Conservation (phyloP, 176 grass and related monocot species). For the barley (Hordeum vulgare) region DNA sequence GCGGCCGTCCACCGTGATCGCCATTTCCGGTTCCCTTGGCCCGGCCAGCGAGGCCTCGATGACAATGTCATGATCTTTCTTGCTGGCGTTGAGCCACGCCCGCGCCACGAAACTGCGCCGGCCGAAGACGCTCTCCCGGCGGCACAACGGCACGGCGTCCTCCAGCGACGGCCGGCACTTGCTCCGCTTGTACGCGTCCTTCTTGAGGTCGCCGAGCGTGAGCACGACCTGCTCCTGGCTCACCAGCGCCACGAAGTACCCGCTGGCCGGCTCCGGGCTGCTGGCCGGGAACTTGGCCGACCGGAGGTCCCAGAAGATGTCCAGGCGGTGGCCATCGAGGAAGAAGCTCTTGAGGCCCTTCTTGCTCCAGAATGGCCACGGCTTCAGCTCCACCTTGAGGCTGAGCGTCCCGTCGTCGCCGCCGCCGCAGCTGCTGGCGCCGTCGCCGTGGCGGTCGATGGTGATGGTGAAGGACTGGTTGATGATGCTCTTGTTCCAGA, state of each 20-base stretch:
- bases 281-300: conserved; percentile 58
- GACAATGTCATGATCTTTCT: conserved; percentile 63
- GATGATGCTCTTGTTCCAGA: conserved; percentile 83
- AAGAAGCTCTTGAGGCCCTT: conserved; percentile 72
- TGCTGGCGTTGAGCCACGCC: conserved; percentile 38
- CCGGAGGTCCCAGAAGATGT: conserved; percentile 85
- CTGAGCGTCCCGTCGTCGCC: conserved; percentile 19
- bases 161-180: conserved; percentile 70
- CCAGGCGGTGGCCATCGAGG: conserved; percentile 47
- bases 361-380: conserved; percentile 95
- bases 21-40: conserved; percentile 64
- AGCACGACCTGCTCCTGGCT: conserved; percentile 64
- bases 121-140: conserved; percentile 60
- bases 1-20: conserved; percentile 62
- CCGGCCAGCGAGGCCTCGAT: conserved; percentile 57
- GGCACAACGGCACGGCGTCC: conserved; percentile 52
- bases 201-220: conserved; percentile 68
- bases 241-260: conserved; percentile 66
- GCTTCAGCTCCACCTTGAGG: conserved; percentile 91
- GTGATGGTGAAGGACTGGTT: conserved; percentile 92
- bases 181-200: conserved; percentile 83
- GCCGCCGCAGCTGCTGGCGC: neutral
- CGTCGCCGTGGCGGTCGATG: conserved; percentile 25
- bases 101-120: conserved; percentile 49
- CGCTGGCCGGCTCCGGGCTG: conserved; percentile 54